Evolutionary conservation across 331 rosid species (phyloP).

Genomic region (Pyracantha coccinea): DNA sequence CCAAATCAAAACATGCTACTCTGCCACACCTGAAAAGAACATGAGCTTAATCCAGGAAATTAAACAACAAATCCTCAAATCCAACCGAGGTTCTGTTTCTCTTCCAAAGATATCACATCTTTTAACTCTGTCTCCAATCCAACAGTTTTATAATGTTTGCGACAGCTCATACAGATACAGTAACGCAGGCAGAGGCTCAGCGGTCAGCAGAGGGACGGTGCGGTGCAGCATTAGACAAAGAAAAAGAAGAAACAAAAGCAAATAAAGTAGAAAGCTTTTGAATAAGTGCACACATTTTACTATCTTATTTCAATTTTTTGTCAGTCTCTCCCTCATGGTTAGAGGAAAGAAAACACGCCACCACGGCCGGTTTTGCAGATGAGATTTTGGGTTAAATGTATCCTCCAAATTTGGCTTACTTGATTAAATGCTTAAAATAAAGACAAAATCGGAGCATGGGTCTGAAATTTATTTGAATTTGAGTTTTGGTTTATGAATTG

Average conservation of each 20-base stretch:
- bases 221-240: neutral
- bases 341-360: neutral
- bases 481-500: neutral
- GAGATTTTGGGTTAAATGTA: neutral
- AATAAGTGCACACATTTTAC: neutral
- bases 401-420: neutral
- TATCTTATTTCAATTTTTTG: neutral
- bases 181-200: neutral
- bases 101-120: no score
- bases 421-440: neutral
- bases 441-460: neutral
- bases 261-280: neutral
- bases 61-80: neutral
- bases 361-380: neutral
- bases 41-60: neutral
- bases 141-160: neutral
- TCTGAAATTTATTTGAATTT: neutral
- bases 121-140: neutral
- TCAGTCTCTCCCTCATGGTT: neutral
- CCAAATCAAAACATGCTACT: neutral
- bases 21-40: neutral
- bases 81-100: neutral
- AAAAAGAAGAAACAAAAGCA: neutral
- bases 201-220: neutral
- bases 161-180: neutral